Percentiles rank a stretch among this genome's conserved stretches.
Conservation (phyloP, 1,284 basidiomycete species). For the Thelephora terrestris region DNA sequence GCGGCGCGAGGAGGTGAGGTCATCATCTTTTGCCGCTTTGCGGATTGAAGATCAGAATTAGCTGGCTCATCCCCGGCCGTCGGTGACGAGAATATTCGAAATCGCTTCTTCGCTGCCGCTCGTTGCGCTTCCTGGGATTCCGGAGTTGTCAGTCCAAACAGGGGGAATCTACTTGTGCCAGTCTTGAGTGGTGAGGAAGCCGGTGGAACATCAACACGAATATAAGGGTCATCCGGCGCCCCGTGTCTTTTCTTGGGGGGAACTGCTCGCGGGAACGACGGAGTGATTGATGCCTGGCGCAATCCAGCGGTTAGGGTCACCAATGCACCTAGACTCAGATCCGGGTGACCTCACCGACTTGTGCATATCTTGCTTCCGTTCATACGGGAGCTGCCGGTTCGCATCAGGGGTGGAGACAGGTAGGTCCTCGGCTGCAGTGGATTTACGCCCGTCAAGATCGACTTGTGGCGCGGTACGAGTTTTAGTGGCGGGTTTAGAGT, state of each 20-base stretch:
- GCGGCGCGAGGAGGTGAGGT: not conserved
- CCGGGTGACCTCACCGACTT: not conserved
- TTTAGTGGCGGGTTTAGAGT: not conserved
- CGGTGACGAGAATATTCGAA: not conserved
- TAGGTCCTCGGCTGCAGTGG: not conserved
- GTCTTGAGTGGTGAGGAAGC: not conserved
- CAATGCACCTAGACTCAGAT: not conserved
- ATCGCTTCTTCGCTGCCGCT: not conserved
- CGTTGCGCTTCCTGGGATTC: not conserved
- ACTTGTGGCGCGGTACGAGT: no score
- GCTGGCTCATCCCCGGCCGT: not conserved
- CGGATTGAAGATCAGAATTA: not conserved
- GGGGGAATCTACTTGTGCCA: not conserved
- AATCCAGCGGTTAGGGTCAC: not conserved
- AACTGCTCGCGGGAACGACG: not conserved
- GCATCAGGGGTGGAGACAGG: not conserved
- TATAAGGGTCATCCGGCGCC: not conserved
- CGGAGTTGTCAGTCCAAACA: not conserved
- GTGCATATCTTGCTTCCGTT: not conserved
- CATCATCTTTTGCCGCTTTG: not conserved
- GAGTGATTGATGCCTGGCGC: not conserved
- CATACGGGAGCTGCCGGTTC: not conserved
- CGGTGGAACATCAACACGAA: not conserved
- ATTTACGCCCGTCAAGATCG: not conserved
- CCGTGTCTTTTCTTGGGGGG: not conserved